These are phyloP conservation scores for Parsonsia alboflavescens DNA, from an alignment of 257 asterid species.

Conservation along the genomic window DNA sequence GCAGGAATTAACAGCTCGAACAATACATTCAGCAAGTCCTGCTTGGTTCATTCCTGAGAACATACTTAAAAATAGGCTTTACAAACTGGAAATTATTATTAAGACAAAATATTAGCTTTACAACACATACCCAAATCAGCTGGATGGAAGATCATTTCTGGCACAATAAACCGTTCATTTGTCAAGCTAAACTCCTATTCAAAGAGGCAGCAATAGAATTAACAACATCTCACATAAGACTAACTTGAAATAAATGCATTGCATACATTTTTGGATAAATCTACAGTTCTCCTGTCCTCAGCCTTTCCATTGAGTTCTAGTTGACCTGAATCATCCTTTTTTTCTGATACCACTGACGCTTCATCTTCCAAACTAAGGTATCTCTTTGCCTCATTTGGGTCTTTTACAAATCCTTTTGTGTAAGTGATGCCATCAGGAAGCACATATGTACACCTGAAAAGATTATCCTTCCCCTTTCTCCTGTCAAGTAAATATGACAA, in stretches of 20 bases:
- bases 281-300: constrained; percentile 43
- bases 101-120: too few relatives aligned
- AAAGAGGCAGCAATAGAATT: constrained; percentile 12
- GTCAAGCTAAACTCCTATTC: constrained; percentile 82
- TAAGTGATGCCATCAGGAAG: constrained; percentile 88
- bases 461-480: constrained; percentile 64
- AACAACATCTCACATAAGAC: constrained; percentile 7
- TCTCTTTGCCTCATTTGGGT: constrained; percentile 64
- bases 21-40: constrained; percentile 91
- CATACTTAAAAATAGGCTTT: constrained; percentile 9
- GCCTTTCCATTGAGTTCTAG: constrained; percentile 30
- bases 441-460: constrained; percentile 73
- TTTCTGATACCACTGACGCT: constrained; percentile 25
- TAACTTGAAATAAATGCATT: constrained; percentile 13
- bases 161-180: constrained; percentile 92
- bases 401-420: constrained; percentile 72
- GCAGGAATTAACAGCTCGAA: constrained; percentile 82
- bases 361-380: constrained; percentile 41
- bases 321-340: constrained; percentile 29
- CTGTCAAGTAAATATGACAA: constrained; percentile 38
- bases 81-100: background rate
- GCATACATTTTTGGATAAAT: constrained; percentile 63
- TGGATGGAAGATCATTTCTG: constrained; percentile 93
- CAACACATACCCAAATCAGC: constrained; percentile 76
- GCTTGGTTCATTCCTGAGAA: constrained; percentile 89